Evolutionary conservation across 2,329 filamentous ascomycete genomes (phyloP), one percentile per base, ranked within the genome.

Genomic region (Penicillium frequentans): DNA sequence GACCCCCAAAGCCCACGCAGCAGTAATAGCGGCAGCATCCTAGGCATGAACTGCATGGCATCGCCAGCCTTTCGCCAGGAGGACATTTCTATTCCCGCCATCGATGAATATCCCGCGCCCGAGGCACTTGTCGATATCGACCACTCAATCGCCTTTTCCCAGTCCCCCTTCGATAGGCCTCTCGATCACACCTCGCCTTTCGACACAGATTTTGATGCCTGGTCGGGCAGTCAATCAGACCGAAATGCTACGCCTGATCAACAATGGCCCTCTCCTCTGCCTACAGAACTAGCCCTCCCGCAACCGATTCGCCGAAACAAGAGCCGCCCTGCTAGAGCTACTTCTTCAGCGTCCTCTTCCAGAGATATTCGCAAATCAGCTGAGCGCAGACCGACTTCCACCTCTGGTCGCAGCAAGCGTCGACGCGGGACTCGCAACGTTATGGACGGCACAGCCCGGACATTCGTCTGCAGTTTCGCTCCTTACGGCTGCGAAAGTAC

Each of bases 381-480:
- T 56, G 62, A 52, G 16, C 46, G 37, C 39, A 42, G 43, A n/a
- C 47, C 49, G 55, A 54, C 31, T 5, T 61, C 59, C n/a, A 43
- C 33, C 14, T 37, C 51, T 23, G 56, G 43, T 19, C 64, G 57
- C 23, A 59, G 14, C 21, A 54, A 52, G 10, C 58, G 54, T 4
- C 55, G 54, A 3, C 48, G 57, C 10, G 55, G 58, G 37, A 26
- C 27, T 7, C 26, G 23, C 27, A 52, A 14, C 31, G 33, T 33
- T 13, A 29, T 6, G 49, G 13, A 63, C 5, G 45, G 39, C 31
- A 7, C 82, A 84, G 33, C 47, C 7, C 61, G 59, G 1, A 82
- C 85, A 0, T 95, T 93, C 68, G 80, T 82, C 24, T 98, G 93
- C 73, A 86, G 91, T 55, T 92, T 97, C 71, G 79, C 84, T 29